phyloP scores from a whole-genome alignment of 148 eudicot species.

The Heliosperma pusillum region DNA sequence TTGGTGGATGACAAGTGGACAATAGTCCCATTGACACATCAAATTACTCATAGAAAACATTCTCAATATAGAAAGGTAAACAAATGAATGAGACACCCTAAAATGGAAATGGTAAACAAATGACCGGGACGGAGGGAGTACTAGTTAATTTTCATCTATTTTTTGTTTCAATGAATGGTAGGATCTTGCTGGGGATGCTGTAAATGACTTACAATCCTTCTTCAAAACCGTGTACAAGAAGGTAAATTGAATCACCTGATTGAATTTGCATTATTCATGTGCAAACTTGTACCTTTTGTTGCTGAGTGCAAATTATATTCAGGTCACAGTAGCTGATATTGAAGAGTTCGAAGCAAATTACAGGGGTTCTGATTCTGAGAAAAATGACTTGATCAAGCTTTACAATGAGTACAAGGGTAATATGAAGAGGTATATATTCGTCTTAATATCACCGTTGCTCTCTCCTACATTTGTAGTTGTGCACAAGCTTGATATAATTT shows the following conservation, averaged over 20 bases:
- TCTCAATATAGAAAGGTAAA: too few species aligned
- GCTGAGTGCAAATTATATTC: slow-evolving; percentile 10
- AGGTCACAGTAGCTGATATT: slow-evolving; percentile 91
- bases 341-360: slow-evolving; percentile 97
- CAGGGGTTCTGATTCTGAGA: slow-evolving; percentile 94
- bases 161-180: slow-evolving; percentile 26
- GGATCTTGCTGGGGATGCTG: slow-evolving; percentile 82
- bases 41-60: too few species aligned
- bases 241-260: slow-evolving; percentile 34
- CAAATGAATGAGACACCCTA: too few species aligned
- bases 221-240: slow-evolving; percentile 75
- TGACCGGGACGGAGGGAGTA: too few species aligned
- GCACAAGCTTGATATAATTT: slow-evolving; percentile 1
- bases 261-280: neutral
- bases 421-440: slow-evolving; percentile 61
- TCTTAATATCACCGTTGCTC: neutral
- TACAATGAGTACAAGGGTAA: slow-evolving; percentile 77
- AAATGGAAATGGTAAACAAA: too few species aligned
- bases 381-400: slow-evolving; percentile 69
- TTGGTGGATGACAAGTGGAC: too few species aligned
- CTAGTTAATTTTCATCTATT: neutral
- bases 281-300: neutral
- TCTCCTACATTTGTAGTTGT: neutral
- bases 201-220: slow-evolving; percentile 61
- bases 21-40: too few species aligned